A percentile compares a stretch with the other conserved stretches of the same genome.
These are phyloP conservation scores for Carex arenaria DNA, from an alignment of 202 grass and related monocot genomes.

Conservation along the genomic window DNA sequence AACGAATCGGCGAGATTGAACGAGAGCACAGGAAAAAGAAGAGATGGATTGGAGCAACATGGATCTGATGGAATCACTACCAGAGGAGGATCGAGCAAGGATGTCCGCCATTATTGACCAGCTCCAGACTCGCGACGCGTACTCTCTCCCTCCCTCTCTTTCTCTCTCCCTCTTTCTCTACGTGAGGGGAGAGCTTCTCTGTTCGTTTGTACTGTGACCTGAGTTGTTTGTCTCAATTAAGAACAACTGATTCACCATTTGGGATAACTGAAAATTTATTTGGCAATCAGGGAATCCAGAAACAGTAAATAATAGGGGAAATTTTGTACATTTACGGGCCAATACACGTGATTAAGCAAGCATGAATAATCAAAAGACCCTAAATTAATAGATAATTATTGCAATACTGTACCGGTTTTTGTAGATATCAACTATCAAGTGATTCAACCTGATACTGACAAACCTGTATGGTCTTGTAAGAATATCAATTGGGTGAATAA, in stretches of 20 bases:
- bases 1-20: background rate
- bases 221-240: background rate
- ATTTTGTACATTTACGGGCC: background rate
- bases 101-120: slow-evolving; percentile 28
- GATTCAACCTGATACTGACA: background rate
- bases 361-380: background rate
- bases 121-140: slow-evolving; percentile 47
- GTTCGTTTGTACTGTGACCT: background rate
- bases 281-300: background rate
- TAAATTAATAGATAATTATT: background rate
- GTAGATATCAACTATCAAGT: background rate
- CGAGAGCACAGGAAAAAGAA: background rate
- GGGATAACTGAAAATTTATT: background rate
- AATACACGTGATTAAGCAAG: background rate
- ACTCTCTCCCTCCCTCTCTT: background rate
- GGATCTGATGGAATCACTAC: slow-evolving; percentile 14
- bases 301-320: background rate
- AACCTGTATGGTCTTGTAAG: background rate
- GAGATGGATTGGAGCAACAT: slow-evolving; percentile 17
- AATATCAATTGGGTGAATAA: background rate
- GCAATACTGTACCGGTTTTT: background rate
- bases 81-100: slow-evolving; percentile 26
- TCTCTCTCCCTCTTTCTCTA: background rate
- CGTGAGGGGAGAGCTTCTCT: background rate
- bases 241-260: background rate